Base-by-base conservation (phyloP, 345 rosid genomes). In the Ceriops tagal region DNA sequence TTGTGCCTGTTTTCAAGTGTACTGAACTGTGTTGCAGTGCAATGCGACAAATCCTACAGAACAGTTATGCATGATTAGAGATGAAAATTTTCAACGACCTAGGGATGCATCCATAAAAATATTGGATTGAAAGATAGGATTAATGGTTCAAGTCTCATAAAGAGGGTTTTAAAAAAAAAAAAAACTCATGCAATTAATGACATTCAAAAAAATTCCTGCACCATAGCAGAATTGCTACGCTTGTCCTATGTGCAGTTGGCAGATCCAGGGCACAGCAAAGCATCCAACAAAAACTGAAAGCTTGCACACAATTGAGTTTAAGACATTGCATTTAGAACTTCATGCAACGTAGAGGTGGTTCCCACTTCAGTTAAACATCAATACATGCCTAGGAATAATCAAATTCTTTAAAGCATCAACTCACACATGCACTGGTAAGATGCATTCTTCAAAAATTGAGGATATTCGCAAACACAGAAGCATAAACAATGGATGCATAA, bases 1-100 rank as follows among this genome's bases (percentile, higher is more conserved):
- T 92, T 95, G 63, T 83, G 77, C 82, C 21, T 83, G 80, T 88
- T 88, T 75, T 92, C 97, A 47, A 85, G 90, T 6, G 92, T 79
- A 22, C 61, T 71, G 73, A 83, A 82, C 65, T 52, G 58, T 1
- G 97, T 82, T 6, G 28, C 35, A 24, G 93, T 83, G 81, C 98
- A 91, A 56, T 83, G 74, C 27, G 96, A 87, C 69, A 75, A 66
- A 79, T 88, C 97, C 98, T 93, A 77, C 67, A 71, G 32, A 51
- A 39, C 3, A 68, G 5, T 24, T 53, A 35, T 3, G n/a, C 37
- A 32, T 56, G 15, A 53, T 20, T 32, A 30, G 5, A 43, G 49
- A 43, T 13, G 18, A 43, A 43, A 11, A 43, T 43, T 43, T 43
- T 43, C 49, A 43, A 43, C 19, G 4, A 3, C 5, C 19, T 11